Conservation (phyloP, 768 basidiomycete species). For the Amanita pallidorosea region DNA sequence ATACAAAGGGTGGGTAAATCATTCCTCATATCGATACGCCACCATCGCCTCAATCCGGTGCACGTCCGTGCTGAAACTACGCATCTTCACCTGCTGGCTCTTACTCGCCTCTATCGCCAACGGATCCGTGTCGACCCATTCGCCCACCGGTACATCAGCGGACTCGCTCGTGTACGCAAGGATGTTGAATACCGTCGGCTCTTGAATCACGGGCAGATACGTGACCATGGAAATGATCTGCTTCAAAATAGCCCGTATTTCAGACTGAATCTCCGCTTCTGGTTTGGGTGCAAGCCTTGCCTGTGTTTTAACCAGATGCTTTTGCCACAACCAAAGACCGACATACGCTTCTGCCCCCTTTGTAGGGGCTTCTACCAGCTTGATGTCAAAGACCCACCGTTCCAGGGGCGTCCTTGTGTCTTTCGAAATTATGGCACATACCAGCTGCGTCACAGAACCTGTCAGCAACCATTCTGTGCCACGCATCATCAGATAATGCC, state of each 20-base stretch:
- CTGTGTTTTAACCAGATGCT: conserved; percentile 21
- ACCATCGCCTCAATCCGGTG: conserved; percentile 98
- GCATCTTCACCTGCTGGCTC: conserved; percentile 87
- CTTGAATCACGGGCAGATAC: conserved; percentile 90
- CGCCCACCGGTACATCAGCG: conserved; percentile 82
- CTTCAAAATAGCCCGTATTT: conserved; percentile 96
- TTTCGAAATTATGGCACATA: conserved; percentile 92
- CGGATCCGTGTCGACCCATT: conserved; percentile 95
- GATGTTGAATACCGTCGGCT: conserved; percentile 95
- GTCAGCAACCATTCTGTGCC: conserved; percentile 83
- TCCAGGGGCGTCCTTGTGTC: conserved; percentile 88
- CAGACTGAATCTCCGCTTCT: conserved; percentile 87
- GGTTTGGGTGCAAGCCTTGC: conserved; percentile 41
- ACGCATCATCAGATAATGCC: not conserved
- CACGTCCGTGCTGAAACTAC: conserved; percentile 96
- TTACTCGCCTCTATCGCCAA: conserved; percentile 88
- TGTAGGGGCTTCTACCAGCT: conserved; percentile 58
- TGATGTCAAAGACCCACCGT: conserved; percentile 97
- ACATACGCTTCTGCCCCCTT: conserved; percentile 41
- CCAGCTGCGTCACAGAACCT: conserved; percentile 87
- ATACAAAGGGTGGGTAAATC: conserved; percentile 13
- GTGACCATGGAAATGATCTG: conserved; percentile 97
- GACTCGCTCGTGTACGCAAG: conserved; percentile 91
- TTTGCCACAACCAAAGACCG: conserved; percentile 7
- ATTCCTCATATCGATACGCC: conserved; percentile 89